phyloP scores from a whole-genome alignment of 148 eudicot species.

The Vaccinium myrtillus region DNA sequence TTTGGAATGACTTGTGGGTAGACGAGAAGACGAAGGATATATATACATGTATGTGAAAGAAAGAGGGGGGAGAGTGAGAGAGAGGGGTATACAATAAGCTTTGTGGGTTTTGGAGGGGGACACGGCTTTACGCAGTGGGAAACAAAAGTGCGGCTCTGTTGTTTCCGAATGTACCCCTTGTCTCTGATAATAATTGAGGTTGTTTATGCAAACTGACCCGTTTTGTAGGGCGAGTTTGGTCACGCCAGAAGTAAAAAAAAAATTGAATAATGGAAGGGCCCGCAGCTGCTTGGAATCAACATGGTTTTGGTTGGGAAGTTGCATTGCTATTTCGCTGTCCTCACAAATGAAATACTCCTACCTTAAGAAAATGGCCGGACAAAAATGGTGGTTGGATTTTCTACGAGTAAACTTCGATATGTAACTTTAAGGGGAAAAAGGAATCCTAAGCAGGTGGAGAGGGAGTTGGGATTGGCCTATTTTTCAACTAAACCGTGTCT shows the following conservation, averaged over 20 bases:
- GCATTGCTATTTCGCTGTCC: background rate
- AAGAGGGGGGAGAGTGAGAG: background rate
- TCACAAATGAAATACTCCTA: background rate
- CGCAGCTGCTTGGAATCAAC: background rate
- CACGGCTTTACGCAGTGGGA: conserved; percentile 23
- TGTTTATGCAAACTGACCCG: background rate
- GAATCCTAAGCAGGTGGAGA: background rate
- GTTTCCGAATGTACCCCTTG: conserved; percentile 6
- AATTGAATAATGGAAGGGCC: background rate
- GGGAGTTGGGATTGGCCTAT: background rate
- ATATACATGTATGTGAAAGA: background rate
- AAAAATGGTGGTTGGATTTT: background rate
- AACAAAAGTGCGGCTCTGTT: background rate
- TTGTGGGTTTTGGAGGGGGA: background rate
- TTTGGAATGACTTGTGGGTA: too few relatives aligned
- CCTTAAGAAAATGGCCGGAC: background rate
- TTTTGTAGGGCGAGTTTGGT: conserved; percentile 4
- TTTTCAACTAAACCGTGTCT: background rate
- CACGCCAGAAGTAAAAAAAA: background rate
- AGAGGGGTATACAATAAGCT: background rate
- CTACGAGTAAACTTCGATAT: too few relatives aligned
- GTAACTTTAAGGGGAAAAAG: background rate
- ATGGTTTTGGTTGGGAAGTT: background rate
- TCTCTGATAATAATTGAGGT: background rate
- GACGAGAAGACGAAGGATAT: background rate